These are phyloP conservation scores for Aspergillus baeticus DNA, from an alignment of 495 filamentous ascomycete species.

Conservation along the genomic window DNA sequence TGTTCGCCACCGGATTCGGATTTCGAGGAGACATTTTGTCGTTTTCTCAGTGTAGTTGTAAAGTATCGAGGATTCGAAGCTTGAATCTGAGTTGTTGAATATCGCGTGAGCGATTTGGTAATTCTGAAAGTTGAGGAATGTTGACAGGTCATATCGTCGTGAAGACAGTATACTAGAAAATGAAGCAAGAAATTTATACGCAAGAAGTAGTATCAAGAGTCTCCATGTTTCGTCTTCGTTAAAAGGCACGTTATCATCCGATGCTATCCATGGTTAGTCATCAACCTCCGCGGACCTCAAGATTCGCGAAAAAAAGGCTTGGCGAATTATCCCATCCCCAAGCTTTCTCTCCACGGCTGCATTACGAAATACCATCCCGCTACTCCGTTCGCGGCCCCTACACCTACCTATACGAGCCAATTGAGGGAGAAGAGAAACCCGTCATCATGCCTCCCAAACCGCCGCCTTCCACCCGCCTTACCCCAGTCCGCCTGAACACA, in stretches of 20 bases:
- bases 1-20: not conserved
- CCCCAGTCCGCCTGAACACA: conserved; percentile 81
- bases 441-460: conserved; percentile 52
- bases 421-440: not conserved
- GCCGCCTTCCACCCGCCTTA: conserved; percentile 41
- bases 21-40: conserved; percentile 26
- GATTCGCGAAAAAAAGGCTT: conserved; percentile 17
- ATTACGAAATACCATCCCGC: not conserved
- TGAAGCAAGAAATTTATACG: not conserved
- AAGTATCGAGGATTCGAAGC: conserved; percentile 18
- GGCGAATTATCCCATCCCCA: conserved; percentile 8
- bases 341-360: not conserved
- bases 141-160: conserved; percentile 26
- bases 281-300: conserved; percentile 40
- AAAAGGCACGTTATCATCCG: not conserved
- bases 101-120: conserved; percentile 15
- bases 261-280: conserved; percentile 34
- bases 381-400: not conserved
- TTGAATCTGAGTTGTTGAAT: conserved; percentile 15
- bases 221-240: not conserved
- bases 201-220: not conserved
- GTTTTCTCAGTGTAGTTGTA: conserved; percentile 19
- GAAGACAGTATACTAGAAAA: not conserved
- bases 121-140: conserved; percentile 18
- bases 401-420: not conserved